Base-by-base conservation (phyloP, 805 yeast species). In the Pichia nakasei region DNA sequence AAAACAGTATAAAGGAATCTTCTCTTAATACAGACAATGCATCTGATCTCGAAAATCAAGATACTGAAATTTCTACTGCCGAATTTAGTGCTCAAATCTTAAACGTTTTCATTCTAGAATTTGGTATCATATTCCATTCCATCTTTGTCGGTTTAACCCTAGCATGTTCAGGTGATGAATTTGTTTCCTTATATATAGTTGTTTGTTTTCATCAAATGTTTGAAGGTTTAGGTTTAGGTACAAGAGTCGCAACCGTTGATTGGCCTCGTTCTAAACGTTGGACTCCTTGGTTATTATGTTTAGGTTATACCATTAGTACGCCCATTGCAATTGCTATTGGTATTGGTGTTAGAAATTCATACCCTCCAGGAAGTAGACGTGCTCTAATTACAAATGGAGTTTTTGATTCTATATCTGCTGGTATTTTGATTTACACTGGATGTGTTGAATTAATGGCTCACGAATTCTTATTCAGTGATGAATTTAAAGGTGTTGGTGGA, bases 181-280 rank as follows among this genome's bases (percentile, higher is more conserved):
- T 85, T 57, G 73, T 68, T 46, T 73, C 85, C 6, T 66, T 85
- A 40, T 85, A 82, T 60, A 72, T 82, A 49, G 95, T 74, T n/a
- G 50, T 73, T 37, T 75, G 80, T 5, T 78, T 77, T 69, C 88
- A 86, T 59, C 95, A 85, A 63, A 69, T 80, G 68, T 85, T 85
- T 57, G 95, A 85, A 65, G 95, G 95, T 40, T 69, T 86, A 39
- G 95, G 95, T 47, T 67, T 86, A 51, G 95, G 95, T 21, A 73
- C 91, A 9, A 75, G 95, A 61, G 69, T 83, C 32, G 82, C 87
- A 1, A 70, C 69, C 26, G 68, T 76, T 1, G 58, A 62, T 31
- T 70, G 75, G 75, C 69, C 72, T n/a, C 49, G 54, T 31, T 45
- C 45, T n/a, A 60, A 57, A 52, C 65, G 69, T 49, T 64, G 55